phyloP scores from a whole-genome alignment of 139 green algal genomes.

The Coccomyxa sp. region DNA sequence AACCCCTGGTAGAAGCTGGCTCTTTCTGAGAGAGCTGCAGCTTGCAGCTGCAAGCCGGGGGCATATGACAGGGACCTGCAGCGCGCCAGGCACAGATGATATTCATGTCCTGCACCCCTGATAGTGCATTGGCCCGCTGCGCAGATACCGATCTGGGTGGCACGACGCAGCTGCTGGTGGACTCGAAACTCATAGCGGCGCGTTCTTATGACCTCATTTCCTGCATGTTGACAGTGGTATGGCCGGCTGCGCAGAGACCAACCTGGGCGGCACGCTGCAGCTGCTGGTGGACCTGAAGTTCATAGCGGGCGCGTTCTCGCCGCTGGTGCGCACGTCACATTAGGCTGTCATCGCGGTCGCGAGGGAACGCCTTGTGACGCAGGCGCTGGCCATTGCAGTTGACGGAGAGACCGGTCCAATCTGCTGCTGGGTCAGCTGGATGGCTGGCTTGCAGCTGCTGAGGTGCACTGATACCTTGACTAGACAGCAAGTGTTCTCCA shows the following conservation, averaged over 20 bases:
- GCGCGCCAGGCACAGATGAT: background rate
- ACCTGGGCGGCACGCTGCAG: background rate
- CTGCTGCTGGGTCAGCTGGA: background rate
- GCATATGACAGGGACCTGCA: background rate
- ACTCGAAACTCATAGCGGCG: no score
- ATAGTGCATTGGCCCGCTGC: no score
- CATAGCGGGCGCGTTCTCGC: background rate
- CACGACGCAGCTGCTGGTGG: no score
- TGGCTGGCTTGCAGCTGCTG: background rate
- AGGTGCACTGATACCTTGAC: no score
- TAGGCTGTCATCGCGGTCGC: background rate
- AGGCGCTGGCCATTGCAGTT: background rate
- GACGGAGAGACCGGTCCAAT: background rate
- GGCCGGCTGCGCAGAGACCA: no score
- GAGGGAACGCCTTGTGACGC: background rate
- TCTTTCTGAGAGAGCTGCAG: background rate
- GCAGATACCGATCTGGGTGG: no score
- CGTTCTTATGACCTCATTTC: no score
- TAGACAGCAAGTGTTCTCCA: no score
- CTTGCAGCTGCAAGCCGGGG: background rate
- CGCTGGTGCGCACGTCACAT: background rate
- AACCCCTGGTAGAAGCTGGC: no score
- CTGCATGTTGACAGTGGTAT: no score
- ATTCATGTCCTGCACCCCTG: no score
- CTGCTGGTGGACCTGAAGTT: constrained; percentile 4